Evolutionary conservation across 257 asterid genomes (phyloP).

Genomic region (Solanum okadae): DNA sequence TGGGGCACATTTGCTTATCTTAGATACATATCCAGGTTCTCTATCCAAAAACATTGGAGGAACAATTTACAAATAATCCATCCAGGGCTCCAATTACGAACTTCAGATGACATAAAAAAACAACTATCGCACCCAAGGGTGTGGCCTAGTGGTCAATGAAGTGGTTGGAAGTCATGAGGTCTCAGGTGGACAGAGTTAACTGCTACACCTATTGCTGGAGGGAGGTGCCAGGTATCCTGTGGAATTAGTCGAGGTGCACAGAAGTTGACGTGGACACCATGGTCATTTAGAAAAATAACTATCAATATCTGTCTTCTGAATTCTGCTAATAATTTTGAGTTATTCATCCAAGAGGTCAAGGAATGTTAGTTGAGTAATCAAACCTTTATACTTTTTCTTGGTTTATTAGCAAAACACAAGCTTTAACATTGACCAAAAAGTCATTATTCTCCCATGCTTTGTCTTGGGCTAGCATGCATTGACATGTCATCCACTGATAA

Average conservation of each 20-base stretch:
- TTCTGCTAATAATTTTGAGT: not conserved
- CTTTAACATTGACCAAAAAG: not conserved
- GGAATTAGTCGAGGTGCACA: not conserved
- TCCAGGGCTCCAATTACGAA: not conserved
- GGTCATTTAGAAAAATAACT: not conserved
- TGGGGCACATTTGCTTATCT: not conserved
- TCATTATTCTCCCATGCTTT: not conserved
- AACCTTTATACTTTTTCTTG: not conserved
- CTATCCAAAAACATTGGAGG: not conserved
- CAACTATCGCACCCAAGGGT: not conserved
- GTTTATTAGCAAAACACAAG: not conserved
- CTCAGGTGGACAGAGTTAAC: not conserved
- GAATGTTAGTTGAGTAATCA: not conserved
- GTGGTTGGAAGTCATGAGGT: not conserved
- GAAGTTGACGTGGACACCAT: not conserved
- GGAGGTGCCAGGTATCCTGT: not conserved
- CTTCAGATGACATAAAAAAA: not conserved
- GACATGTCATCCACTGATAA: not conserved
- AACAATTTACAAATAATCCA: not conserved
- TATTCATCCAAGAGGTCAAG: not conserved
- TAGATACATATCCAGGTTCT: not conserved
- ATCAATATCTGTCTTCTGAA: not conserved
- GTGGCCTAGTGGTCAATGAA: not conserved
- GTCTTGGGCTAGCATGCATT: not conserved
- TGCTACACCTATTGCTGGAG: too few relatives aligned